phyloP scores from a whole-genome alignment of 768 basidiomycete species.

The Cystoderma amianthinum region DNA sequence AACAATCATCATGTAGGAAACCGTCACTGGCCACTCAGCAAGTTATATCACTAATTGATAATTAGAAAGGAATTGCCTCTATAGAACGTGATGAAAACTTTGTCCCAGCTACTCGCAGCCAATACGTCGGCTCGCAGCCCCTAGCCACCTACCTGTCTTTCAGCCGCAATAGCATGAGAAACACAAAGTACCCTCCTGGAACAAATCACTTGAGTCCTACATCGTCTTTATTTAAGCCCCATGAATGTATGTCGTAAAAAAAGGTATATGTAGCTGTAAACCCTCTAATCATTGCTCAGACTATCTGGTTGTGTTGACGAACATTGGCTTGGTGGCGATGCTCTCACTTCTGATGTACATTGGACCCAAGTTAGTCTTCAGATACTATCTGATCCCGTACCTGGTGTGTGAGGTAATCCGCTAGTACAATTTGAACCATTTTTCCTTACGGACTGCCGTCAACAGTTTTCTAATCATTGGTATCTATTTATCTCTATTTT shows the following conservation, averaged over 20 bases:
- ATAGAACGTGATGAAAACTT: slow-evolving; percentile 78
- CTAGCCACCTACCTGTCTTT: not conserved
- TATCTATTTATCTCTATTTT: slow-evolving; percentile 9
- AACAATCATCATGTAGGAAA: slow-evolving; percentile 59
- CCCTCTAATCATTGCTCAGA: too few relatives aligned
- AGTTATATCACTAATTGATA: not conserved
- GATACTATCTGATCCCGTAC: slow-evolving; percentile 35
- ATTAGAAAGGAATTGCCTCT: slow-evolving; percentile 56
- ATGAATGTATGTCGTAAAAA: slow-evolving; percentile 28
- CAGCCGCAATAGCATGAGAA: slow-evolving; percentile 39
- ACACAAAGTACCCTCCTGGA: slow-evolving; percentile 37
- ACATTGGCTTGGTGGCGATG: too few relatives aligned
- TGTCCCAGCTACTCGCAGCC: slow-evolving; percentile 41
- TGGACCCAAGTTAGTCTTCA: too few relatives aligned
- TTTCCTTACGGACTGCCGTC: slow-evolving; percentile 23
- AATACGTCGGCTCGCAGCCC: slow-evolving; percentile 28
- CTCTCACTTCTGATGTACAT: too few relatives aligned
- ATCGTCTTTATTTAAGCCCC: slow-evolving; percentile 32
- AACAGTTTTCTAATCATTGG: slow-evolving; percentile 39
- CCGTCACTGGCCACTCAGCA: not conserved
- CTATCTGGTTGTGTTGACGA: too few relatives aligned
- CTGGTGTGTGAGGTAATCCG: slow-evolving; percentile 25
- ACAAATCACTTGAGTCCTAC: slow-evolving; percentile 35
- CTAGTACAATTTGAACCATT: slow-evolving; percentile 31
- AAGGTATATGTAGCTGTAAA: too few relatives aligned